Conservation (phyloP, 306 rosid species). For the Acmispon strigosus region DNA sequence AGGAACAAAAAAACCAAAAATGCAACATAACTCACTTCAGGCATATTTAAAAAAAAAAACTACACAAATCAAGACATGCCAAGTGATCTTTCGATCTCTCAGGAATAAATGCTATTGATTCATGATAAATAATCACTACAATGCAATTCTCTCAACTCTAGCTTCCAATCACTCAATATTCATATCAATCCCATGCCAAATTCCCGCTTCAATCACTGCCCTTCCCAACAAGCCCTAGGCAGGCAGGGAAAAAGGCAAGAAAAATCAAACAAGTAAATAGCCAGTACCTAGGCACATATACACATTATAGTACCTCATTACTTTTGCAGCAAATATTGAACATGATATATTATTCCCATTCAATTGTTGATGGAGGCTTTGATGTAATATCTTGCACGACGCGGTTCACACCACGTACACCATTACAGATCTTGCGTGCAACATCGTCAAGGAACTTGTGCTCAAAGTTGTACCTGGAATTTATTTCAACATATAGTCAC, state of each 20-base stretch:
- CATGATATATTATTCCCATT: conserved; percentile 60
- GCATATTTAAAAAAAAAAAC: background rate
- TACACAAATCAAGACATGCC: background rate
- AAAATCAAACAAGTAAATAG: background rate
- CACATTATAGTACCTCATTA: background rate
- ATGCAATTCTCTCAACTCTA: background rate
- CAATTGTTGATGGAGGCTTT: conserved; percentile 98
- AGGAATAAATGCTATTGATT: conserved; percentile 8
- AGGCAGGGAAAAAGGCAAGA: background rate
- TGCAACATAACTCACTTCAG: no score
- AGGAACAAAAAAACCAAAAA: no score
- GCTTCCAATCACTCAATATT: conserved; percentile 14
- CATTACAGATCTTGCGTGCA: conserved; percentile 77
- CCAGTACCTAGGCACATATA: conserved; percentile 15
- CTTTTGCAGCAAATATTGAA: background rate
- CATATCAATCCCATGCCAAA: background rate
- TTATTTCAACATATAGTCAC: conserved; percentile 6
- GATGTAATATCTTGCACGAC: conserved; percentile 88
- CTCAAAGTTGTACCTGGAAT: conserved; percentile 78
- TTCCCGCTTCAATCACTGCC: background rate
- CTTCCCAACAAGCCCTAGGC: conserved; percentile 1
- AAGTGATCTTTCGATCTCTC: background rate
- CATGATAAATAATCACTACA: conserved; percentile 8
- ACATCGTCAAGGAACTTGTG: conserved; percentile 77
- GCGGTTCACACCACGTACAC: conserved; percentile 84